Evolutionary conservation across 176 grass and related monocot genomes (phyloP), one percentile per base, ranked within the genome.

Genomic region (Phoenix roebelenii): DNA sequence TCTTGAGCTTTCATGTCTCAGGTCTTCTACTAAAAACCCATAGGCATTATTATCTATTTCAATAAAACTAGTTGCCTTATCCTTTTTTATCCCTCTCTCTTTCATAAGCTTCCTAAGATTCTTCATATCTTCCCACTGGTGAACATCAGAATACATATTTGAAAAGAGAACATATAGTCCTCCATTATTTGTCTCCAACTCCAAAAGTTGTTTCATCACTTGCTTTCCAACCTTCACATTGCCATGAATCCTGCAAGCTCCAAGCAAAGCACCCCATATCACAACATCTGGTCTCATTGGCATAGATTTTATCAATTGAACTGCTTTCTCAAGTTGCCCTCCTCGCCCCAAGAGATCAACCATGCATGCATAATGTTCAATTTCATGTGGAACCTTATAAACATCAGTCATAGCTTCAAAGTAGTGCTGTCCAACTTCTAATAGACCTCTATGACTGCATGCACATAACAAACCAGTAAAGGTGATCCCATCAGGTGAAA

Each of bases 241-340:
- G 3, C 61, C 61, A 50, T 63, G 61, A 19, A 63, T 63, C 39
- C 19, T 63, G 19, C 61, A 63, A 63, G 61, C 61, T 7, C 61
- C 61, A 49, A 63, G 39, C 39, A 63, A 50, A 63, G 61, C 61
- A 49, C 61, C 61, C 61, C 61, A 63, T 50, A 63, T 24, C 14
- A 49, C 39, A 49, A 16, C 16, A 49, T 50, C 61, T 14, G 61
- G 35, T 19, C 50, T 50, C 18, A 50, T 50, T 24, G 35, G 35
- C 61, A 63, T 49, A 15, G 20, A 49, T 50, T 12, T 63, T 16
- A 63, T 24, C n/a, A 63, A 44, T 23, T 63, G 35, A 22, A 24
- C 39, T 23, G 61, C 61, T 63, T 63, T 10, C 61, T 50, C 39
- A 16, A 63, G 3, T 29, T 50, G 39, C 10, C 61, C 61, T 49